A percentile compares a stretch with the other conserved stretches of the same genome.
phyloP scores from a whole-genome alignment of 2,329 filamentous ascomycete species.

The Cryphonectria japonica region DNA sequence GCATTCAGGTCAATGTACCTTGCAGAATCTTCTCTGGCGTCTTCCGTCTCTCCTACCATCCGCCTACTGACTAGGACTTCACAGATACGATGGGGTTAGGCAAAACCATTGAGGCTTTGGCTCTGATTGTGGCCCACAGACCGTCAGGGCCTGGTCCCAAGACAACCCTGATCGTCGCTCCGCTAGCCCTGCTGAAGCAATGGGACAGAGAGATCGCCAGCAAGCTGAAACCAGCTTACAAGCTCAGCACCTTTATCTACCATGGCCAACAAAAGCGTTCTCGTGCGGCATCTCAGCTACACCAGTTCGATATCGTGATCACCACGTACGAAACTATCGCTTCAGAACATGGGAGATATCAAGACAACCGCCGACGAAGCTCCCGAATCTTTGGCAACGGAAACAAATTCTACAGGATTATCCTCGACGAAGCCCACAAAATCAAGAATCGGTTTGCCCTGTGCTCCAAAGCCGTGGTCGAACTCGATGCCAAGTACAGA shows the following conservation, averaged over 20 bases:
- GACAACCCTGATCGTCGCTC: constrained; percentile 78
- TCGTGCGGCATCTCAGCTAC: background rate
- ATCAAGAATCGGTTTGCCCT: constrained; percentile 15
- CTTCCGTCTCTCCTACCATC: background rate
- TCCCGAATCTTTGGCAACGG: constrained; percentile 2
- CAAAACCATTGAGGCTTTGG: constrained; percentile 86
- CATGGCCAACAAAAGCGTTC: constrained; percentile 33
- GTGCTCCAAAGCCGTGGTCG: constrained; percentile 17
- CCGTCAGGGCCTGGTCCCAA: constrained; percentile 44
- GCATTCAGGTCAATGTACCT: background rate
- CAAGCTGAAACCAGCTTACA: constrained; percentile 36
- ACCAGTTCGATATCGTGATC: constrained; percentile 18
- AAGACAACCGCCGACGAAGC: background rate
- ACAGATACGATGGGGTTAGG: constrained; percentile 90
- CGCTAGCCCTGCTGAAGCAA: constrained; percentile 86
- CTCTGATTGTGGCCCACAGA: constrained; percentile 65
- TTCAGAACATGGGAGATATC: constrained; percentile 5
- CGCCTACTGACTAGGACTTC: background rate
- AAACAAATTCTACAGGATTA: constrained; percentile 14
- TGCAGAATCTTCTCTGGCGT: too few species aligned
- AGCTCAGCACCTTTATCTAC: constrained; percentile 36
- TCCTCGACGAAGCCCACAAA: constrained; percentile 23
- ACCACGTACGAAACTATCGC: constrained; percentile 25
- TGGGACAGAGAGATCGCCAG: constrained; percentile 78
- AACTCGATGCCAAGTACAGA: constrained; percentile 16